Evolutionary conservation across 1,284 basidiomycete species (phyloP).

Genomic region (Butyriboletus appendiculatus): DNA sequence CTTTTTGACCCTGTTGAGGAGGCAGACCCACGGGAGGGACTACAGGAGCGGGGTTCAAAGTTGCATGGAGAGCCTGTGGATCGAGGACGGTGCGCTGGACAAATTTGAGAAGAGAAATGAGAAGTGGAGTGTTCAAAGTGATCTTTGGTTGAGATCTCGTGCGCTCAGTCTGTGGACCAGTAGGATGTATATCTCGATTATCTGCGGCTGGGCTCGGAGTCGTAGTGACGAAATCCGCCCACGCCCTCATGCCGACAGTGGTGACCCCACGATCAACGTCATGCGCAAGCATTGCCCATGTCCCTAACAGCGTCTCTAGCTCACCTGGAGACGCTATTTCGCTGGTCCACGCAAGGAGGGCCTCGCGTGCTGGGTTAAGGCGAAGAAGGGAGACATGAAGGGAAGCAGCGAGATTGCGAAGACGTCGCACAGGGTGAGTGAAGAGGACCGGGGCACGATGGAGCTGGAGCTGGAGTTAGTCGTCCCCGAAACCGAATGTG

Average conservation of each 20-base stretch:
- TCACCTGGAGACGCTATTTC: constrained; percentile 59
- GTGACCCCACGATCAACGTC: constrained; percentile 74
- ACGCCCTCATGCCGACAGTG: constrained; percentile 51
- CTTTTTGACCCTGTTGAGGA: constrained; percentile 11
- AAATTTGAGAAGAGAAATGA: constrained; percentile 47
- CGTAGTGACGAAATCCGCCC: constrained; percentile 47
- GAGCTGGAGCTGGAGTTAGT: constrained; percentile 48
- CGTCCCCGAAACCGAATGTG: not conserved
- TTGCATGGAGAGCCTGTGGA: constrained; percentile 62
- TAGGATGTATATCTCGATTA: constrained; percentile 15
- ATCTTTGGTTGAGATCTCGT: constrained; percentile 8
- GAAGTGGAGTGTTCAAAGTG: constrained; percentile 27
- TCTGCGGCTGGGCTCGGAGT: constrained; percentile 17
- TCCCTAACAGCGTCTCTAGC: constrained; percentile 72
- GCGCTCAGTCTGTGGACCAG: not conserved
- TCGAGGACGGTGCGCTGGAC: constrained; percentile 61
- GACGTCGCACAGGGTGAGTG: constrained; percentile 78
- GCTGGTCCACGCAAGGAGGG: constrained; percentile 59
- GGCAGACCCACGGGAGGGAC: not conserved
- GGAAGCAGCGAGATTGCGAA: constrained; percentile 68
- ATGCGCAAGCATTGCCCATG: constrained; percentile 76
- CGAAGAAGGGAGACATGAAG: constrained; percentile 72
- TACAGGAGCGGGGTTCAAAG: constrained; percentile 69
- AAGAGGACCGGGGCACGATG: constrained; percentile 86
- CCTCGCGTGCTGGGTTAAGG: constrained; percentile 47